Evolutionary conservation across 768 basidiomycete genomes (phyloP).

Genomic region (Naematelia encephala): DNA sequence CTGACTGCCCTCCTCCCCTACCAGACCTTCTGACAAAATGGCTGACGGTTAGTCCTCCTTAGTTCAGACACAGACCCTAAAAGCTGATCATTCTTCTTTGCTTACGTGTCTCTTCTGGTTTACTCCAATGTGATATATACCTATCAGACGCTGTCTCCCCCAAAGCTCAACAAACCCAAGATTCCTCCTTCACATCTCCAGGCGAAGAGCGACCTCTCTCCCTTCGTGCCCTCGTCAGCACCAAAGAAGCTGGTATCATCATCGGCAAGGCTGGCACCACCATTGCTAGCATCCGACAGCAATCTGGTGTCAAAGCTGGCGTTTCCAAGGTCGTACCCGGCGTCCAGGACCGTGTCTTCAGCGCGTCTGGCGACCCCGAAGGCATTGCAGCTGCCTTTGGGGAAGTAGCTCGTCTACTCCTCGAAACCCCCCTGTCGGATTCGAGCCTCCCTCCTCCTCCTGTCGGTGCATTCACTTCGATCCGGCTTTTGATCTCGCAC

Average conservation of each 20-base stretch:
- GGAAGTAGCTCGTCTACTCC: constrained; percentile 85
- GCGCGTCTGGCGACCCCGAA: constrained; percentile 86
- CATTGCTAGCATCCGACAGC: constrained; percentile 91
- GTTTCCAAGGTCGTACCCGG: constrained; percentile 98
- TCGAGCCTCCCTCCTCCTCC: constrained; percentile 66
- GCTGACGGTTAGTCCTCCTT: neutral
- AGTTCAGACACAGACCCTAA: too few relatives aligned
- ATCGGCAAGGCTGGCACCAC: constrained; percentile 86
- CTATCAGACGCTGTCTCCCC: constrained; percentile 38
- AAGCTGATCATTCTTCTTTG: too few relatives aligned
- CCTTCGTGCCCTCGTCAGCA: constrained; percentile 90
- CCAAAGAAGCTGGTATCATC: constrained; percentile 65
- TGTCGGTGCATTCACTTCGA: constrained; percentile 68
- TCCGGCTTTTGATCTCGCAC: constrained; percentile 96
- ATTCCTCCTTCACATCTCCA: constrained; percentile 13
- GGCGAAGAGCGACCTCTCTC: constrained; percentile 56
- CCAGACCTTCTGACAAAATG: neutral
- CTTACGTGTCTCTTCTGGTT: too few relatives aligned
- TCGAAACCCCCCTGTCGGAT: constrained; percentile 68
- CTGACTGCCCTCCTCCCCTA: neutral
- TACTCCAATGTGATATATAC: too few relatives aligned
- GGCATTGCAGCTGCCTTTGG: constrained; percentile 94
- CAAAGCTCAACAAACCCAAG: constrained; percentile 27
- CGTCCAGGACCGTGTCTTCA: constrained; percentile 95
- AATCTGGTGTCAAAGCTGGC: constrained; percentile 95